Base-by-base conservation (phyloP, 1,139 yeast species). In the Zygosaccharomyces pseudobailii region DNA sequence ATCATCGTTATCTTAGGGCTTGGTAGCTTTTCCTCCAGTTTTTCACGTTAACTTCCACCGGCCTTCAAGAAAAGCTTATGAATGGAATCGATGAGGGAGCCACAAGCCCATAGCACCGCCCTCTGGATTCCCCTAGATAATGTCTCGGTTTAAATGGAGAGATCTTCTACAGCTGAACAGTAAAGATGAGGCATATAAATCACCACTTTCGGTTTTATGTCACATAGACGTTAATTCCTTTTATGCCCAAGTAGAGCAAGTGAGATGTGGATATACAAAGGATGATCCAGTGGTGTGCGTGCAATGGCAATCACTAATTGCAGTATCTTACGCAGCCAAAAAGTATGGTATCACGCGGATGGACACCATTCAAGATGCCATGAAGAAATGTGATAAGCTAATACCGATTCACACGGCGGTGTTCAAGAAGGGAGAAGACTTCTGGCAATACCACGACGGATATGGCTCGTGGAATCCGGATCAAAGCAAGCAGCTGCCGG, bases 151-250 rank as follows among this genome's bases (percentile, higher is more conserved):
- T 63, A 73, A 73, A 6, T 74, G 71, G 61, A 67, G 68, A 30
- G 75, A 84, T 53, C 63, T 84, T 4, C 50, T 65, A 4, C 74
- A 72, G 36, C 66, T 85, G n/a, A 71, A 73, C 44, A 72, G 76
- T 43, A 68, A 71, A 1, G 52, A 61, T 3, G 66, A 62, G 19
- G 70, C 88, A 2, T 82, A 76, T 61, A 57, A 59, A 5, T 83
- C 90, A 56, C 89, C 92, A 2, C 68, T 92, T n/a, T 74, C 96
- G 0, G 85, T 85, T 13, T 78, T 92, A 40, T 90, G 86, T 3
- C 94, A 89, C 57, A 76, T 92, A 33, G 98, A 92, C 67, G 76
- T 88, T 55, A 95, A 92, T 68, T 97, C 97, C 10, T 92, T 90
- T 66, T 92, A 87, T 67, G 95, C 98, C 0, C 98, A 92, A 61